Percentiles rank a stretch among this genome's conserved stretches.
Conservation (phyloP, 768 basidiomycete species). For the Galerina marginata region DNA sequence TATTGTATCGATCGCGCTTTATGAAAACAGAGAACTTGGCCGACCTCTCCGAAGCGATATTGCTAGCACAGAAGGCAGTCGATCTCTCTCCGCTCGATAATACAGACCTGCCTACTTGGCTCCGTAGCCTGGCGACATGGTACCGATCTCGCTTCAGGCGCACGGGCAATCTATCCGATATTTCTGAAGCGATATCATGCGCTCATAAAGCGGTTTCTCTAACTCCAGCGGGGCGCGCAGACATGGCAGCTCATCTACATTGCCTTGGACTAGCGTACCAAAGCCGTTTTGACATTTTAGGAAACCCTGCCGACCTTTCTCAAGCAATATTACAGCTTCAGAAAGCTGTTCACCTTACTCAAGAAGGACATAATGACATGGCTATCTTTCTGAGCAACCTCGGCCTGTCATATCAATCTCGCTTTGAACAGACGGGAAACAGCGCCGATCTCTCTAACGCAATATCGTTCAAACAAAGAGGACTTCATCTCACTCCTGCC, state of each 20-base stretch:
- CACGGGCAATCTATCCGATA: constrained; percentile 8
- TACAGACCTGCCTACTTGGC: not conserved
- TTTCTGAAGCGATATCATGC: not conserved
- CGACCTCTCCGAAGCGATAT: not conserved
- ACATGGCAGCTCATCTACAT: too few species aligned
- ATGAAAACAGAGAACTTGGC: not conserved
- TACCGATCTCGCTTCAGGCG: constrained; percentile 8
- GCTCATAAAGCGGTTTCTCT: not conserved
- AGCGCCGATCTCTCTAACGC: not conserved
- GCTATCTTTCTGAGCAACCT: not conserved
- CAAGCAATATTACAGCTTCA: constrained; percentile 7
- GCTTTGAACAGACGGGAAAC: not conserved
- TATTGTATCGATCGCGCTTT: constrained; percentile 10
- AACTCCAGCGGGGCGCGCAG: not conserved
- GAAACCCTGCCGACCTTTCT: not conserved
- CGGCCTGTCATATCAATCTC: not conserved
- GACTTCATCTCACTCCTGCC: too few species aligned
- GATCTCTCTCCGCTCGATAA: not conserved
- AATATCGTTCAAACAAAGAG: too few species aligned
- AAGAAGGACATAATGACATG: not conserved
- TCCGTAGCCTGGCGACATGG: not conserved
- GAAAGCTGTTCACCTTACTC: constrained; percentile 12
- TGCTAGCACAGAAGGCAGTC: not conserved
- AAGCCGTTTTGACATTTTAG: too few species aligned
- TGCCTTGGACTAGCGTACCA: too few species aligned